Evolutionary conservation across 2,329 filamentous ascomycete species (phyloP).

Genomic region (Ustilaginoidea virens): DNA sequence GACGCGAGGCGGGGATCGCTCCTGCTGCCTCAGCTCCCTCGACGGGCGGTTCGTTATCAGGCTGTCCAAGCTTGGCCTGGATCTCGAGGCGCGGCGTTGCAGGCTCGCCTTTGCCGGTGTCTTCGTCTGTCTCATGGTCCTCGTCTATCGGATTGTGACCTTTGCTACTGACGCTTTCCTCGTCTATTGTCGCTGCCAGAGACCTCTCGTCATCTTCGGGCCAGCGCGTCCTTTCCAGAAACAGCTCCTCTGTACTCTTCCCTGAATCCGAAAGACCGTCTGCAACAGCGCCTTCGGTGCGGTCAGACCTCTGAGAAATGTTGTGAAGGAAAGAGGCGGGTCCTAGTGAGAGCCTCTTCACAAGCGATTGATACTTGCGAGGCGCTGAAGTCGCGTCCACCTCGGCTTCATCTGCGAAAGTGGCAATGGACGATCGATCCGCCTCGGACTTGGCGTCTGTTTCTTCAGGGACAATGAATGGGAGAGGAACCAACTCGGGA

Average conservation of each 20-base stretch:
- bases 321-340: slow-evolving; percentile 29
- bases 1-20: no score
- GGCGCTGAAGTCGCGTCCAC: slow-evolving; percentile 10
- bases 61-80: no score
- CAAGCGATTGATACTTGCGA: slow-evolving; percentile 20
- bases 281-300: slow-evolving; percentile 3
- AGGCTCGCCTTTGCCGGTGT: no score
- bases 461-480: slow-evolving; percentile 42
- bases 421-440: slow-evolving; percentile 51
- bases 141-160: slow-evolving; percentile 7
- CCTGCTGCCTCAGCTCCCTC: no score
- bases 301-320: slow-evolving; percentile 21
- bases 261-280: slow-evolving; percentile 10
- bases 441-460: slow-evolving; percentile 25
- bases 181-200: slow-evolving; percentile 42
- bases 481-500: slow-evolving; percentile 44
- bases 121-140: neutral
- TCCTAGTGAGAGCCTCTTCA: slow-evolving; percentile 31
- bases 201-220: slow-evolving; percentile 32
- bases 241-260: slow-evolving; percentile 31
- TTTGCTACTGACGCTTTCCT: slow-evolving; percentile 26
- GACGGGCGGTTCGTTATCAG: no score
- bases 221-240: slow-evolving; percentile 17
- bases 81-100: no score
- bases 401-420: slow-evolving; percentile 49